These are phyloP conservation scores for Microascus cirrosus DNA, from an alignment of 2,329 filamentous ascomycete genomes.

Conservation along the genomic window DNA sequence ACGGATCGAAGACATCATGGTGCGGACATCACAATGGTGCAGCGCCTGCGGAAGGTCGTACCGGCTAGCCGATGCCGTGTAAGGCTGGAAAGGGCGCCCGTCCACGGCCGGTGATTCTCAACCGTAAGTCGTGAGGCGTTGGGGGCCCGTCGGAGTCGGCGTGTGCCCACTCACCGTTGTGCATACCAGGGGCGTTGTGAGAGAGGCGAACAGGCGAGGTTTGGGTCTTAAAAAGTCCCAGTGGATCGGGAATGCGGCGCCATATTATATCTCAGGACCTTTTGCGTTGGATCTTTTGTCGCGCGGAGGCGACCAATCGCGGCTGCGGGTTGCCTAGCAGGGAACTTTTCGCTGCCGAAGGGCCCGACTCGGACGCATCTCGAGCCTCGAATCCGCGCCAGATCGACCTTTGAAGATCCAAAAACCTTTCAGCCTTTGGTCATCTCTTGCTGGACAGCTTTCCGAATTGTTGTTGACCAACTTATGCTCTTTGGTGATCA, in stretches of 20 bases:
- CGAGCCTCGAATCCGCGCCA: neutral
- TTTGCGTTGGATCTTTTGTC: neutral
- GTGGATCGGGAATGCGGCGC: neutral
- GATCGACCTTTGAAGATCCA: neutral
- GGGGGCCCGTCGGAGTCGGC: too few relatives aligned
- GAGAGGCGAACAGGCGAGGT: too few relatives aligned
- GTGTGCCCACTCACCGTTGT: too few relatives aligned
- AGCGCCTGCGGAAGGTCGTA: neutral
- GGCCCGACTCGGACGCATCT: neutral
- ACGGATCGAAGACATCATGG: neutral
- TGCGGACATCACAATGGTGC: too few relatives aligned
- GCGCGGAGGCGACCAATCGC: neutral
- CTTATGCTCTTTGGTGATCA: neutral
- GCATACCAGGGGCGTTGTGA: too few relatives aligned
- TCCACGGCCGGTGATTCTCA: neutral
- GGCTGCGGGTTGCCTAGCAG: neutral
- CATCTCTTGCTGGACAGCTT: neutral
- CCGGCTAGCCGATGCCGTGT: neutral
- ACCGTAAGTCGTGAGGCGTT: neutral
- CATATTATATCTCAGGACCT: neutral
- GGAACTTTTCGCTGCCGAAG: neutral
- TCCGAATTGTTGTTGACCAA: neutral
- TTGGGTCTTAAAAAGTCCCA: neutral
- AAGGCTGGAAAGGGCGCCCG: neutral
- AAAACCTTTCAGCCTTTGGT: neutral